phyloP scores from a whole-genome alignment of 805 yeast species.

The Metschnikowia orientalis region DNA sequence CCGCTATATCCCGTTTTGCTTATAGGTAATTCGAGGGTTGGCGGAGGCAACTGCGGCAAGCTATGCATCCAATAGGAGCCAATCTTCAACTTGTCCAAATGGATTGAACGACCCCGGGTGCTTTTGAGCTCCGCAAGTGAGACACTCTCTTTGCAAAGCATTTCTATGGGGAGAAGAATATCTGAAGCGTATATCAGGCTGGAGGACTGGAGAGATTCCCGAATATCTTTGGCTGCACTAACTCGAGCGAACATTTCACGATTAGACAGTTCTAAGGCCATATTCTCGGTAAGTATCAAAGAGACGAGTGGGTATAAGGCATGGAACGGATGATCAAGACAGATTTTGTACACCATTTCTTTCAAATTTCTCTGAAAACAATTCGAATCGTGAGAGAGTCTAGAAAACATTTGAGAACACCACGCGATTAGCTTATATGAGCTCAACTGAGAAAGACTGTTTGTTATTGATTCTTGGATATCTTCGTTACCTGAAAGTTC shows the following conservation, averaged over 20 bases:
- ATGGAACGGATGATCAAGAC: slow-evolving; percentile 66
- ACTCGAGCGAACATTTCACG: slow-evolving; percentile 46
- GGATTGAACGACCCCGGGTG: slow-evolving; percentile 28
- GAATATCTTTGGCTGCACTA: slow-evolving; percentile 43
- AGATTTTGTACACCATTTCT: slow-evolving; percentile 42
- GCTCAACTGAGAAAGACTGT: slow-evolving; percentile 44
- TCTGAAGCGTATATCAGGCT: slow-evolving; percentile 22
- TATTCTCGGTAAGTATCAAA: slow-evolving; percentile 42
- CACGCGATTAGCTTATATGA: slow-evolving; percentile 66
- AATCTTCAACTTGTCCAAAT: slow-evolving; percentile 31
- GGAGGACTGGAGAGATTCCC: slow-evolving; percentile 33
- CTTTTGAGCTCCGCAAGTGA: slow-evolving; percentile 47
- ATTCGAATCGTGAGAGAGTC: slow-evolving; percentile 47
- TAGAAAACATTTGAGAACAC: slow-evolving; percentile 76
- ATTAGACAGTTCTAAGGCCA: slow-evolving; percentile 23
- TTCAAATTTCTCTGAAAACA: slow-evolving; percentile 55
- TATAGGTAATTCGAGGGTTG: slow-evolving; percentile 49
- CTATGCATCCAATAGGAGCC: slow-evolving; percentile 47
- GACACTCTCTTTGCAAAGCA: slow-evolving; percentile 48
- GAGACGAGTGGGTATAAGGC: slow-evolving; percentile 61
- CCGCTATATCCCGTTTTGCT: slow-evolving; percentile 40
- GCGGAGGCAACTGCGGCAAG: slow-evolving; percentile 61
- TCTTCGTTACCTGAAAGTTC: slow-evolving; percentile 46
- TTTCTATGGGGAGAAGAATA: slow-evolving; percentile 43
- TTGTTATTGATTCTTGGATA: slow-evolving; percentile 41